Percentiles rank a stretch among this genome's conserved stretches.
Evolutionary conservation across 1,284 basidiomycete genomes (phyloP).

Genomic region (Melanopsichium pennsylvanicum): DNA sequence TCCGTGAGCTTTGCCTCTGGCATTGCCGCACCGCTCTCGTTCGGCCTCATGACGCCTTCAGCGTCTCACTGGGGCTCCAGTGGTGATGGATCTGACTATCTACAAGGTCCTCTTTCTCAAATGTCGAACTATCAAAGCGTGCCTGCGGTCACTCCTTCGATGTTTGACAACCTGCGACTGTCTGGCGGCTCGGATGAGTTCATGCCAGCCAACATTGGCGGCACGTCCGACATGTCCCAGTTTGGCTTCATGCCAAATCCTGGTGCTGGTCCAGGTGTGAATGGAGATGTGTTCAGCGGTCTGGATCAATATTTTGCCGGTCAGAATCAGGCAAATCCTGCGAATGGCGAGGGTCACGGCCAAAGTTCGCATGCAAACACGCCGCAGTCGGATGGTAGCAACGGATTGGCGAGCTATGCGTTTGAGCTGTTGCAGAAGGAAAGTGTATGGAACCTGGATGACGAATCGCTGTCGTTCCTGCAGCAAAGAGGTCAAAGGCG

Average conservation of each 20-base stretch:
- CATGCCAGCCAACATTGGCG: slow-evolving; percentile 3
- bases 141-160: slow-evolving; percentile 31
- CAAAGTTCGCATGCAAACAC: slow-evolving; percentile 3
- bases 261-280: neutral
- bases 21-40: slow-evolving; percentile 23
- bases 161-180: slow-evolving; percentile 38
- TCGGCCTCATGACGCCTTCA: slow-evolving; percentile 35
- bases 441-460: slow-evolving; percentile 40
- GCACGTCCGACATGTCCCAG: slow-evolving; percentile 17
- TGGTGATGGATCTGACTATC: slow-evolving; percentile 12
- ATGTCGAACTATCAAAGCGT: slow-evolving; percentile 6
- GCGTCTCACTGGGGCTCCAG: slow-evolving; percentile 14
- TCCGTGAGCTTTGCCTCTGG: slow-evolving; percentile 24
- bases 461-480: slow-evolving; percentile 33
- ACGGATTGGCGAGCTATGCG: slow-evolving; percentile 27
- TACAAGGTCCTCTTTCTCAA: slow-evolving; percentile 29
- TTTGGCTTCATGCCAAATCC: slow-evolving; percentile 1
- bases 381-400: slow-evolving; percentile 29
- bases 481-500: slow-evolving; percentile 17
- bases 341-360: neutral
- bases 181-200: slow-evolving; percentile 7
- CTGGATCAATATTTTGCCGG: slow-evolving; percentile 13
- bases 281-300: slow-evolving; percentile 7
- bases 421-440: slow-evolving; percentile 46
- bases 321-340: neutral